phyloP scores from a whole-genome alignment of 2,329 filamentous ascomycete genomes.

The Sarocladium strictum region DNA sequence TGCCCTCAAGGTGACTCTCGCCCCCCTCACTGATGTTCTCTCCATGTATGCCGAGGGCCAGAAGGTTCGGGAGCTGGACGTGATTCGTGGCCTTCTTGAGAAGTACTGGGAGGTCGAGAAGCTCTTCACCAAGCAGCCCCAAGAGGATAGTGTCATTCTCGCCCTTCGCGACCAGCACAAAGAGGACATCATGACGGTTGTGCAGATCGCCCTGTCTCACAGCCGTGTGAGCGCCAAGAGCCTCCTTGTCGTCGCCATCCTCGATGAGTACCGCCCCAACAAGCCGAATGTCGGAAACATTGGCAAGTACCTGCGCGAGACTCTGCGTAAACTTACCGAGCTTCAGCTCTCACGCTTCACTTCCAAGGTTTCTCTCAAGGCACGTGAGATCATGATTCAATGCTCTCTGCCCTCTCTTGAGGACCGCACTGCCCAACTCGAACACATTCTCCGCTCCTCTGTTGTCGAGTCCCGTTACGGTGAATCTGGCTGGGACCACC shows the following conservation, averaged over 20 bases:
- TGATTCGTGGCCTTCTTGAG: slow-evolving; percentile 74
- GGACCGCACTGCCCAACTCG: slow-evolving; percentile 93
- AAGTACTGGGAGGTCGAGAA: slow-evolving; percentile 79
- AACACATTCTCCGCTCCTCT: slow-evolving; percentile 93
- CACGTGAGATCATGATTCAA: slow-evolving; percentile 94
- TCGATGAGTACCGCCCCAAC: slow-evolving; percentile 93
- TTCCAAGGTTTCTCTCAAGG: slow-evolving; percentile 95
- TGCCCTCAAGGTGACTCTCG: slow-evolving; percentile 65
- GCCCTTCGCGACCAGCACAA: slow-evolving; percentile 94
- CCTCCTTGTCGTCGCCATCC: slow-evolving; percentile 81
- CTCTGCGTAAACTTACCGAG: slow-evolving; percentile 82
- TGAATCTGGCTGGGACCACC: slow-evolving; percentile 93
- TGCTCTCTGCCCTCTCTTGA: slow-evolving; percentile 93
- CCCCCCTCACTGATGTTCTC: slow-evolving; percentile 73
- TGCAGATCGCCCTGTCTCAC: slow-evolving; percentile 88
- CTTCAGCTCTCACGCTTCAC: slow-evolving; percentile 66
- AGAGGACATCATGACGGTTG: slow-evolving; percentile 79
- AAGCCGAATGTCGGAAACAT: slow-evolving; percentile 85
- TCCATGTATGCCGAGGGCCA: slow-evolving; percentile 78
- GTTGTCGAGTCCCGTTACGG: slow-evolving; percentile 97
- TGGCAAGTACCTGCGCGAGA: slow-evolving; percentile 76
- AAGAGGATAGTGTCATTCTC: slow-evolving; percentile 91
- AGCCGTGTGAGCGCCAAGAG: slow-evolving; percentile 91
- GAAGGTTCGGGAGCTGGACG: slow-evolving; percentile 81
- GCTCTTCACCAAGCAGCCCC: slow-evolving; percentile 79